A percentile compares a stretch with the other conserved stretches of the same genome.
These are phyloP conservation scores for Cladosporium cucumerinum DNA, from an alignment of 2,329 filamentous ascomycete species.

Conservation along the genomic window DNA sequence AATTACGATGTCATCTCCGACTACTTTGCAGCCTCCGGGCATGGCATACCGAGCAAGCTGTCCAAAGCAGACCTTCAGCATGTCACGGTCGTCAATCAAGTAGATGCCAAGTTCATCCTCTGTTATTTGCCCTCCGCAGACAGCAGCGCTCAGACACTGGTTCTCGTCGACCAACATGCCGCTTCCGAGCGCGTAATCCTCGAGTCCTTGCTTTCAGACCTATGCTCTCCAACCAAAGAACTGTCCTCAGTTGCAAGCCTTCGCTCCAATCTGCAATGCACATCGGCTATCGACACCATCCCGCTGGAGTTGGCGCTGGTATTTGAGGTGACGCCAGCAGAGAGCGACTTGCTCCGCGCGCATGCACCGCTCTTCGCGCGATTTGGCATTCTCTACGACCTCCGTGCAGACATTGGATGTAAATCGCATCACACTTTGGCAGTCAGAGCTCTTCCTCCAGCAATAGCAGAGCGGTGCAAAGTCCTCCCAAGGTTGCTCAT, in stretches of 20 bases:
- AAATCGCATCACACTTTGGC: conserved; percentile 23
- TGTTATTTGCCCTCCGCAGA: conserved; percentile 49
- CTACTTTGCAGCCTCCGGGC: not conserved
- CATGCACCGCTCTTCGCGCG: conserved; percentile 57
- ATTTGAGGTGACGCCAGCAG: conserved; percentile 63
- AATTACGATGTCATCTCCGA: not conserved
- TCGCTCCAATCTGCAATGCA: conserved; percentile 9
- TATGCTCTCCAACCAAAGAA: conserved; percentile 42
- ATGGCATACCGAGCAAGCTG: not conserved
- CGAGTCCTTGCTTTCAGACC: conserved; percentile 64
- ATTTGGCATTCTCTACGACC: conserved; percentile 73
- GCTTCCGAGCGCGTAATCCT: conserved; percentile 85
- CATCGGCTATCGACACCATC: conserved; percentile 31
- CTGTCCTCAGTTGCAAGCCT: not conserved
- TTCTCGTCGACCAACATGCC: conserved; percentile 89
- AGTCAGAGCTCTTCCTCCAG: conserved; percentile 62
- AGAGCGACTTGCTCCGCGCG: conserved; percentile 56
- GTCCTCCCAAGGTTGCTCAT: conserved; percentile 68
- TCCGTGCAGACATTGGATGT: conserved; percentile 26
- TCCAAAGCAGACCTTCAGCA: conserved; percentile 43
- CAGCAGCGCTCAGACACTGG: conserved; percentile 46
- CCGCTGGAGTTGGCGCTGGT: conserved; percentile 52
- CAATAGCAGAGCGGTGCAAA: conserved; percentile 72
- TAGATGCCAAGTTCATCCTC: conserved; percentile 88
- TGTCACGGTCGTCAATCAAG: conserved; percentile 71